Percentiles rank a stretch among this genome's conserved stretches.
Evolutionary conservation across 2,329 filamentous ascomycete genomes (phyloP).

Genomic region (Pseudogymnoascus sp.): DNA sequence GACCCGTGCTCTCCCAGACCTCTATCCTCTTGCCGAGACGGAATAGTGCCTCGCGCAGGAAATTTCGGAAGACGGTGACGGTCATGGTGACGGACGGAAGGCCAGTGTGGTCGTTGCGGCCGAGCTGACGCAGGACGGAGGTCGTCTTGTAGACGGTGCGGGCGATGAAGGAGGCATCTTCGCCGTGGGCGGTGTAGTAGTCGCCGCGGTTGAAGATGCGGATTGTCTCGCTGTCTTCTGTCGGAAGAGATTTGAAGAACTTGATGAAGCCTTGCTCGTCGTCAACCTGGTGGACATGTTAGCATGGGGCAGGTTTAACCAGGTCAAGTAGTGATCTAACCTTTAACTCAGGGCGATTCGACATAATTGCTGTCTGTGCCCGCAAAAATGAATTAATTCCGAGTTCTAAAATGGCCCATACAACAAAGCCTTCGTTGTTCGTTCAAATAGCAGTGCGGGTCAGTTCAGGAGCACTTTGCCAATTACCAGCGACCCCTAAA

Average conservation of each 20-base stretch:
- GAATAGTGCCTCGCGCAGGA: constrained; percentile 89
- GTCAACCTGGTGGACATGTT: constrained; percentile 58
- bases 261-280: constrained; percentile 96
- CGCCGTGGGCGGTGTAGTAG: constrained; percentile 89
- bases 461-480: not conserved
- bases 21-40: constrained; percentile 85
- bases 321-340: constrained; percentile 15
- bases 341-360: constrained; percentile 50
- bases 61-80: constrained; percentile 88
- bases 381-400: not conserved
- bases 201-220: constrained; percentile 91
- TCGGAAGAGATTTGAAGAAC: constrained; percentile 82
- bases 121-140: constrained; percentile 85
- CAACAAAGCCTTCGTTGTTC: not conserved
- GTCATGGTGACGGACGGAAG: constrained; percentile 94
- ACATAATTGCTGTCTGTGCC: constrained; percentile 32
- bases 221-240: constrained; percentile 65
- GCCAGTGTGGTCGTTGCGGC: constrained; percentile 73
- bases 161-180: constrained; percentile 78
- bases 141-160: constrained; percentile 93
- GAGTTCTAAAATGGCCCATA: not conserved
- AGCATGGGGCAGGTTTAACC: not conserved
- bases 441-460: not conserved
- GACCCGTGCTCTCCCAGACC: constrained; percentile 71
- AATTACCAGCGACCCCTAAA: constrained; percentile 1